phyloP scores from a whole-genome alignment of 208 protist genomes.

The Trypanosoma avium region DNA sequence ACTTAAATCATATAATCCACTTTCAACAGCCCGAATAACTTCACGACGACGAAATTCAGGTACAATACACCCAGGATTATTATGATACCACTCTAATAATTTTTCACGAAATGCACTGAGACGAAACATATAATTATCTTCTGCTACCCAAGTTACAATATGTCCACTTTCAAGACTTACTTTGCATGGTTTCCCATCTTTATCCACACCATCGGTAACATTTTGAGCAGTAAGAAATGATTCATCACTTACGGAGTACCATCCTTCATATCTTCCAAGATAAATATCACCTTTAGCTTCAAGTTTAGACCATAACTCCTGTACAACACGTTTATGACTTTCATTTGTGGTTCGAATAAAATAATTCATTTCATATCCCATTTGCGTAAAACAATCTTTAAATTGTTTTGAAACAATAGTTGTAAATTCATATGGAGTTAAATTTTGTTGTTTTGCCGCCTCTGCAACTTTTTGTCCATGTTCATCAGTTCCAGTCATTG shows the following conservation, averaged over 20 bases:
- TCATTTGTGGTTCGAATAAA: slow-evolving; percentile 97
- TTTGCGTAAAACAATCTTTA: slow-evolving; percentile 82
- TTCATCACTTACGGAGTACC: slow-evolving; percentile 99
- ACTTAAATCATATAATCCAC: slow-evolving; percentile 94
- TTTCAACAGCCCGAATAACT: slow-evolving; percentile 84
- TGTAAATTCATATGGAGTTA: slow-evolving; percentile 91
- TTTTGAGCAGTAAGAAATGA: slow-evolving; percentile 91
- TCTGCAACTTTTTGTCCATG: slow-evolving; percentile 98
- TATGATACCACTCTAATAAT: slow-evolving; percentile 85
- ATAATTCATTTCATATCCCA: slow-evolving; percentile 91
- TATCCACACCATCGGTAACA: slow-evolving; percentile 84
- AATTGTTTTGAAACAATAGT: slow-evolving; percentile 90
- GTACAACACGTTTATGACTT: slow-evolving; percentile 76
- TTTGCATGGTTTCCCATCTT: slow-evolving; percentile 88
- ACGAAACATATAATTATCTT: slow-evolving; percentile 99
- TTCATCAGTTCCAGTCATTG: slow-evolving; percentile 98
- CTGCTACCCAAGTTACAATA: slow-evolving; percentile 93
- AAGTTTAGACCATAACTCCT: slow-evolving; percentile 90
- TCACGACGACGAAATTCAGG: slow-evolving; percentile 93
- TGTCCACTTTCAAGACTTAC: slow-evolving; percentile 93
- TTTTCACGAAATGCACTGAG: slow-evolving; percentile 88
- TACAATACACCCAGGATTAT: slow-evolving; percentile 88
- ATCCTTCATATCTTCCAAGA: slow-evolving; percentile 97
- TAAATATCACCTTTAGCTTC: slow-evolving; percentile 96
- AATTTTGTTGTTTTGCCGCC: slow-evolving; percentile 69